Percentiles rank a stretch among this genome's conserved stretches.
Conservation (phyloP, 768 basidiomycete genomes). For the Lactifluus rugatus region DNA sequence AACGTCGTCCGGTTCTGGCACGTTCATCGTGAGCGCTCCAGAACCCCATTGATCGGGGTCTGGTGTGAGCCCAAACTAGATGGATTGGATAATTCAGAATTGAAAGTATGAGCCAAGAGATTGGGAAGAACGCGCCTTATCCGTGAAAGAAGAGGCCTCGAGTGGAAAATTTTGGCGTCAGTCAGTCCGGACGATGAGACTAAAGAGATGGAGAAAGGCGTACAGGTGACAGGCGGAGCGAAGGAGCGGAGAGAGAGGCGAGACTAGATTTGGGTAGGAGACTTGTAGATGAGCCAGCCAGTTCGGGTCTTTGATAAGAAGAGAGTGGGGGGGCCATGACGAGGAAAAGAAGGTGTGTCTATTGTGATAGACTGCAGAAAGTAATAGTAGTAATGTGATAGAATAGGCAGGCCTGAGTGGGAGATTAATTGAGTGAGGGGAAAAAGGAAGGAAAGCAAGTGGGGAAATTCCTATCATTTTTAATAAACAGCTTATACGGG, state of each 20-base stretch:
- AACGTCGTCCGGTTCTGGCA: constrained; percentile 50
- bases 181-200: not conserved
- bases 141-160: constrained; percentile 12
- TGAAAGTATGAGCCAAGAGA: not conserved
- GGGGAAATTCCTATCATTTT: too few species aligned
- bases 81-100: not conserved
- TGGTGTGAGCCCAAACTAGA: constrained; percentile 32
- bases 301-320: constrained; percentile 11
- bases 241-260: not conserved
- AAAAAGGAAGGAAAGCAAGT: not conserved
- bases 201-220: not conserved
- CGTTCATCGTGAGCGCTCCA: constrained; percentile 32
- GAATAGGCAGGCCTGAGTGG: not conserved
- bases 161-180: not conserved
- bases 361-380: not conserved
- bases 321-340: not conserved
- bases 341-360: not conserved
- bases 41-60: constrained; percentile 44
- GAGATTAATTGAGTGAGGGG: not conserved
- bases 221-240: not conserved
- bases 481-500: too few species aligned
- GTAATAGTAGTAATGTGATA: too few species aligned
- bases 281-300: constrained; percentile 12
- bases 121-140: not conserved
- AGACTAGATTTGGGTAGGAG: constrained; percentile 6